phyloP scores from a whole-genome alignment of 1,284 basidiomycete species.

The Boletus hoseneyae region DNA sequence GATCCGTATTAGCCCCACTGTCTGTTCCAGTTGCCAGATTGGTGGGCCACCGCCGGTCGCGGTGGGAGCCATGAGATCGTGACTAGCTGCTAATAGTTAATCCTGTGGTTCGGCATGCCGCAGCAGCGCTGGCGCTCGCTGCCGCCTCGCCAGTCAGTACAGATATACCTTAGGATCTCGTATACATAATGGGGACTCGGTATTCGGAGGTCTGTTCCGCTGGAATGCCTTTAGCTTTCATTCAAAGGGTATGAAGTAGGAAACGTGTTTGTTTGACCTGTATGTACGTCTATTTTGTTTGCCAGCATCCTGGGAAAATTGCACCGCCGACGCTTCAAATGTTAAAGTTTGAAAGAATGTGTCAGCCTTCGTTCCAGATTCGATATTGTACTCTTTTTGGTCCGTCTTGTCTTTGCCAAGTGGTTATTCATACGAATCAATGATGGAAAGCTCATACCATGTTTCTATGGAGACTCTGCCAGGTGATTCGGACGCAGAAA shows the following conservation, averaged over 20 bases:
- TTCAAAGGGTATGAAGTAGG: not conserved
- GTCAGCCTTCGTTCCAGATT: conserved; percentile 1
- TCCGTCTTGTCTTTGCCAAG: conserved; percentile 10
- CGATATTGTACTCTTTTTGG: conserved; percentile 12
- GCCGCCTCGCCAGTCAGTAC: conserved; percentile 11
- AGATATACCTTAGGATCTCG: conserved; percentile 23
- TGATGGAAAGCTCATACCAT: not conserved
- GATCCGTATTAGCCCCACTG: conserved; percentile 62
- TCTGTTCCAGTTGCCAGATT: conserved; percentile 53
- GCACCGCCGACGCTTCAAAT: no score
- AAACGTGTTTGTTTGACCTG: not conserved
- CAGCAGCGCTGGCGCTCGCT: conserved; percentile 24
- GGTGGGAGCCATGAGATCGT: conserved; percentile 24
- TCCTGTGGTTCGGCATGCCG: conserved; percentile 4
- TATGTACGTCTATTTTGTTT: not conserved
- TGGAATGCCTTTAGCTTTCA: not conserved
- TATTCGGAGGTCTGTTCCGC: not conserved
- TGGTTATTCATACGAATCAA: no score
- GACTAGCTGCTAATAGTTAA: not conserved
- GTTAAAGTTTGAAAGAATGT: no score
- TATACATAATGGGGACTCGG: conserved; percentile 21
- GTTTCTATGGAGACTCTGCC: conserved; percentile 24
- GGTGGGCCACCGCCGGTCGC: conserved; percentile 11
- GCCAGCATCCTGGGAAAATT: no score
- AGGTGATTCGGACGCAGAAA: not conserved